Conservation (phyloP, 495 filamentous ascomycete species). For the Hyaloscypha variabilis region DNA sequence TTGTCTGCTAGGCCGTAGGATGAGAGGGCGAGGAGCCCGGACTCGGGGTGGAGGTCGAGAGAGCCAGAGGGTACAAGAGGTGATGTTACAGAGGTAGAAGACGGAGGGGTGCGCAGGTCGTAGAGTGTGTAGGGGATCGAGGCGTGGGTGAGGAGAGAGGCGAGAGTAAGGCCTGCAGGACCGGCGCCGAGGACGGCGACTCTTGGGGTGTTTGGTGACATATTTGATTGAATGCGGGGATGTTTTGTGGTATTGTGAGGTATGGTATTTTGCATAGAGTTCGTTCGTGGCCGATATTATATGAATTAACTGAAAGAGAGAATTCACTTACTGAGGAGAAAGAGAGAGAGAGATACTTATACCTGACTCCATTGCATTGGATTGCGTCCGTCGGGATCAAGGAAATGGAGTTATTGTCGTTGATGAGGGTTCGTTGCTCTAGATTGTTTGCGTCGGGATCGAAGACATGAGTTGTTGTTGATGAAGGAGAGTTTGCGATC, state of each 20-base stretch:
- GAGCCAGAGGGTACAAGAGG: constrained; percentile 43
- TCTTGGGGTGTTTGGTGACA: constrained; percentile 24
- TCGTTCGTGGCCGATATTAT: no score
- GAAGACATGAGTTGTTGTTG: no score
- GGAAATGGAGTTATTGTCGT: neutral
- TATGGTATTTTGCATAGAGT: neutral
- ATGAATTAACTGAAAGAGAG: neutral
- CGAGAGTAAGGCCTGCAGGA: constrained; percentile 56
- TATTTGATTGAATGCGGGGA: no score
- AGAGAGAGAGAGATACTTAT: neutral
- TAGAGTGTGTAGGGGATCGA: constrained; percentile 41
- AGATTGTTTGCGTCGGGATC: no score
- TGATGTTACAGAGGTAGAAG: neutral
- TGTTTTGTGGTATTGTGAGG: neutral
- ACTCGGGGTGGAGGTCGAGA: constrained; percentile 54
- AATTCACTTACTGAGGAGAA: neutral
- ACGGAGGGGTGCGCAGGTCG: constrained; percentile 42
- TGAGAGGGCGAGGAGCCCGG: constrained; percentile 53
- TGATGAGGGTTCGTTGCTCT: no score
- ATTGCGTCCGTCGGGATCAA: neutral
- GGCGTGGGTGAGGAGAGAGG: constrained; percentile 47
- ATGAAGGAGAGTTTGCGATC: no score
- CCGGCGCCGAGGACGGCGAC: constrained; percentile 64
- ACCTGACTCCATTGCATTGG: neutral
- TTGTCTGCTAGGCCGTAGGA: constrained; percentile 50